phyloP scores from a whole-genome alignment of 768 basidiomycete species.

The Mycena alexandri region DNA sequence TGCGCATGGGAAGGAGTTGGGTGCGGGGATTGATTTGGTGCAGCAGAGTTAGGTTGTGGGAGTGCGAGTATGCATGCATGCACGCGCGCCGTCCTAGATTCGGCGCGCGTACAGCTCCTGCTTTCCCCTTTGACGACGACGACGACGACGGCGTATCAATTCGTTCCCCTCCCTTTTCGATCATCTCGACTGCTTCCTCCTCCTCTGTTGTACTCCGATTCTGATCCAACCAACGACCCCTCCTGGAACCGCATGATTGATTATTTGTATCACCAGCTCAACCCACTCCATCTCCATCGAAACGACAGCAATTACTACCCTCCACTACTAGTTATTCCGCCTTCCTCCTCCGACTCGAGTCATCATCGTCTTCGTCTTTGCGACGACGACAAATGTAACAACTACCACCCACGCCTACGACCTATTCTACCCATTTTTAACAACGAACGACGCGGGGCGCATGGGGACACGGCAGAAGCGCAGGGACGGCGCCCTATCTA shows the following conservation, averaged over 20 bases:
- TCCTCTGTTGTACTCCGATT: constrained; percentile 54
- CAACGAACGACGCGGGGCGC: too few relatives aligned
- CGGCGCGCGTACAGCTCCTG: too few relatives aligned
- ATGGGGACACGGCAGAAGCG: background rate
- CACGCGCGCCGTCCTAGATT: too few relatives aligned
- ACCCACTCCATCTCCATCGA: too few relatives aligned
- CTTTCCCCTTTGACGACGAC: too few relatives aligned
- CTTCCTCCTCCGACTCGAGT: background rate
- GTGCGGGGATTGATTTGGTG: constrained; percentile 60
- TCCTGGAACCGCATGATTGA: constrained; percentile 49
- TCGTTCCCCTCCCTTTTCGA: background rate
- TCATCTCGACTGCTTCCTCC: constrained; percentile 16
- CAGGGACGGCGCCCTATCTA: background rate
- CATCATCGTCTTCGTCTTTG: too few relatives aligned
- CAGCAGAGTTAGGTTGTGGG: constrained; percentile 43
- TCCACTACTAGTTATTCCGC: background rate
- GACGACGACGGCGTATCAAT: too few relatives aligned
- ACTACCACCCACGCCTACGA: too few relatives aligned
- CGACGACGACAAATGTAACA: too few relatives aligned
- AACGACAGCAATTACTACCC: background rate
- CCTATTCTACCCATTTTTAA: too few relatives aligned
- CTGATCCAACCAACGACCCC: too few relatives aligned
- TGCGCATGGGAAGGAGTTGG: constrained; percentile 38
- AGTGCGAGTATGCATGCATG: too few relatives aligned
- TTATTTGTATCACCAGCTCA: constrained; percentile 52